Base-by-base conservation (phyloP, 257 asterid genomes). In the Solanum medicagineum region DNA sequence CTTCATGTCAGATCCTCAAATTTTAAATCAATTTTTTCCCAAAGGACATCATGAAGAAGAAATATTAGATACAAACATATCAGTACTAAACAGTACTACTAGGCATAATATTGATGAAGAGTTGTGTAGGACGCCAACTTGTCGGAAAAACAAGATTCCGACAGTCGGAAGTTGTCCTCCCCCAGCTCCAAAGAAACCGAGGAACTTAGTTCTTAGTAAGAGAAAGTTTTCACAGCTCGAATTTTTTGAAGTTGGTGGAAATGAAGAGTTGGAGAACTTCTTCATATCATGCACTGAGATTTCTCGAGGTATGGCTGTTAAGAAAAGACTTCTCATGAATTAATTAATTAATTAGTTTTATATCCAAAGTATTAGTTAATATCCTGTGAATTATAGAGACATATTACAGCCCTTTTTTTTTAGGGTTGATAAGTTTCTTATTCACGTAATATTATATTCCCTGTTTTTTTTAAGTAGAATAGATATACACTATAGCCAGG, bases 211-310 rank as follows among this genome's bases (percentile, higher is more conserved):
- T 19, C 53, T 74, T 13, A 71, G 47, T 55, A 89, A 87, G 87
- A 87, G 85, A 12, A 89, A 86, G 65, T 55, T 51, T 49, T 0
- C 87, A 1, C 74, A 12, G 20, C 13, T 29, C 77, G 32, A 84
- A 51, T 87, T 87, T 75, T 89, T 87, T 47, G 90, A 89, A 63
- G 24, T 54, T 15, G 60, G 40, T 29, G 85, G 87, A 63, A 80
- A 84, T 19, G 90, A 86, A 14, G 92, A 89, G 88, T 79, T 89
- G 42, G 92, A 89, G 45, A 54, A 81, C 11, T 89, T 89, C 80
- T 86, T 89, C 70, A 32, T 47, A 62, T 89, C 90, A 13, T 81
- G 49, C 56, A n/a, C 71, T 71, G 79, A 45, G 20, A 13, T 69
- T 79, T 53, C 88, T 62, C 45, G 82, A 80, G 85, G 82, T 62